These are phyloP conservation scores for Oligophagozyma castellii DNA, from an alignment of 1,139 yeast genomes.

Conservation along the genomic window DNA sequence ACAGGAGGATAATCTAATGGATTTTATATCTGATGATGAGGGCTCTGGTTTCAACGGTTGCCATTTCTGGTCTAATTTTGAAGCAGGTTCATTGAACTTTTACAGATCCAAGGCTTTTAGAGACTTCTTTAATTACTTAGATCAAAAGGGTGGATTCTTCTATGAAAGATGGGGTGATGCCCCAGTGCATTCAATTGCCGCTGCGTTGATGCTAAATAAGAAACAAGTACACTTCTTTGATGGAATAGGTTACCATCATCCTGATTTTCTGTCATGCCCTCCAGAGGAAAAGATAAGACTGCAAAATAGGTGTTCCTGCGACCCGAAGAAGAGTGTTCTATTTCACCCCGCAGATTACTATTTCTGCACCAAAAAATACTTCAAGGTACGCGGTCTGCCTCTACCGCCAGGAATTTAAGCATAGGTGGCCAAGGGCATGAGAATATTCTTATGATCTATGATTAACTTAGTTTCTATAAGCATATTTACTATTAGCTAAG, in stretches of 20 bases:
- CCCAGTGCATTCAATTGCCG: slow-evolving; percentile 81
- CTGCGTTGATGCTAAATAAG: slow-evolving; percentile 55
- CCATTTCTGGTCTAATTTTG: slow-evolving; percentile 85
- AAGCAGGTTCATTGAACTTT: slow-evolving; percentile 58
- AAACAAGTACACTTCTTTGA: slow-evolving; percentile 64
- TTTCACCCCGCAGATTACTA: too few relatives aligned
- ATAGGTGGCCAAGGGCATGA: too few relatives aligned
- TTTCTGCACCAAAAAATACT: slow-evolving; percentile 24
- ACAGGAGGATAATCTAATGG: slow-evolving; percentile 53
- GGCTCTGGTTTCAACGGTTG: slow-evolving; percentile 62
- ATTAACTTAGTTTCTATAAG: too few relatives aligned
- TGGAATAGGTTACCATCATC: slow-evolving; percentile 74
- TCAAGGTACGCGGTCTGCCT: slow-evolving; percentile 16
- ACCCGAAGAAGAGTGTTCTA: slow-evolving; percentile 37
- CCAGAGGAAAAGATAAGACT: slow-evolving; percentile 40
- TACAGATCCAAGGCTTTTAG: slow-evolving; percentile 63
- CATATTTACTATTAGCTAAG: too few relatives aligned
- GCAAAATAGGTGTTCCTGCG: slow-evolving; percentile 49
- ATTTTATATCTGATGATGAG: slow-evolving; percentile 57
- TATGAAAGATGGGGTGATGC: slow-evolving; percentile 95
- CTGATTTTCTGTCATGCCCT: slow-evolving; percentile 69
- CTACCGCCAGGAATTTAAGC: slow-evolving; percentile 18
- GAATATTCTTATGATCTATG: too few relatives aligned
- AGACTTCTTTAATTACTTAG: slow-evolving; percentile 57
- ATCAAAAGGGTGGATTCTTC: slow-evolving; percentile 73